Conservation (phyloP, 768 basidiomycete genomes). For the Coprinopsis sp. region DNA sequence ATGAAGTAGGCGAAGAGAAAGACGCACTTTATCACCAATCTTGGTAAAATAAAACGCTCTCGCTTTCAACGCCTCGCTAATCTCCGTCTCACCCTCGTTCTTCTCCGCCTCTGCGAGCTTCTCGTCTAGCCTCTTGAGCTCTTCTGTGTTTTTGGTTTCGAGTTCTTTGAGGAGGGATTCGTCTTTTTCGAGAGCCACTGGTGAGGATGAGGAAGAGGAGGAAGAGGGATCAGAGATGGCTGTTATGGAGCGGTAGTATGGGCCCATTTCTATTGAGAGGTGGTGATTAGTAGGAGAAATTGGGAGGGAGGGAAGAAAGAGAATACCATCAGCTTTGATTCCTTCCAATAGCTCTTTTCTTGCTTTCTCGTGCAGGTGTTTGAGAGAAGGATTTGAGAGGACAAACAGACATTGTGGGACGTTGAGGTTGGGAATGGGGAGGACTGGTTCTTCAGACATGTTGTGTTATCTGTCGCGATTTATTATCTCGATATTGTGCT, state of each 20-base stretch:
- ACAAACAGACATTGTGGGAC: constrained; percentile 78
- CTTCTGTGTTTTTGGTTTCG: constrained; percentile 65
- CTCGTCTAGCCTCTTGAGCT: constrained; percentile 71
- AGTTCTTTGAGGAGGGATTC: constrained; percentile 49
- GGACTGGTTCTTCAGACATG: constrained; percentile 83
- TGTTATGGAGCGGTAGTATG: constrained; percentile 66
- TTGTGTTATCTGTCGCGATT: constrained; percentile 7
- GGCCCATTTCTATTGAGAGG: constrained; percentile 71
- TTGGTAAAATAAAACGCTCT: constrained; percentile 81
- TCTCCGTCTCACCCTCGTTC: constrained; percentile 90
- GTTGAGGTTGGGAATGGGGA: constrained; percentile 82
- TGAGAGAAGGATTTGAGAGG: constrained; percentile 57
- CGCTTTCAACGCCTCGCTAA: constrained; percentile 80
- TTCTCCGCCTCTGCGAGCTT: constrained; percentile 82
- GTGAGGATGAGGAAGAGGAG: constrained; percentile 27
- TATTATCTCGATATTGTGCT: too few species aligned
- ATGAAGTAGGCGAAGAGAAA: constrained; percentile 28
- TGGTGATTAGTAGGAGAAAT: neutral
- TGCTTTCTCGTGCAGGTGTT: constrained; percentile 64
- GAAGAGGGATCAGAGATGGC: constrained; percentile 46
- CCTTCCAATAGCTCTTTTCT: constrained; percentile 61
- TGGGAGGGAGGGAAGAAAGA: constrained; percentile 4
- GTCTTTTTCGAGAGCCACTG: constrained; percentile 35
- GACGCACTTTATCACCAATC: constrained; percentile 75
- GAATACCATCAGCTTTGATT: constrained; percentile 72